Evolutionary conservation across 2,329 filamentous ascomycete species (phyloP).

Genomic region (Fusarium pininemorale): DNA sequence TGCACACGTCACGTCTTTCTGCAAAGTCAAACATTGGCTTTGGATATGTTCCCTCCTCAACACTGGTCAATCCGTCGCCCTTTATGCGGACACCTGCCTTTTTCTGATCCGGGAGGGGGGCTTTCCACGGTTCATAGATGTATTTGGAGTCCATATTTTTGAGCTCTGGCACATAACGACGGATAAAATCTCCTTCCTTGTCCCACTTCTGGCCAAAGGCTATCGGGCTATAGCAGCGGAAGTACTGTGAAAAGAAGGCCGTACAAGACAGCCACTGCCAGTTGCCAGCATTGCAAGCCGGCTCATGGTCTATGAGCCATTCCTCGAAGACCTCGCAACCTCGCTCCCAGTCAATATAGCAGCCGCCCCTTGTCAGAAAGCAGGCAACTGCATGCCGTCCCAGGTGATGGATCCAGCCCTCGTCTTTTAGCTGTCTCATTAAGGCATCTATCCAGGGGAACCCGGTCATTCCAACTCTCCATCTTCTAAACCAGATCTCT

Average conservation of each 20-base stretch:
- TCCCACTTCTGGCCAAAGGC: constrained; percentile 82
- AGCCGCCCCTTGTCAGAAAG: constrained; percentile 82
- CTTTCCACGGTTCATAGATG: constrained; percentile 84
- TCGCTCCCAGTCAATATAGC: constrained; percentile 82
- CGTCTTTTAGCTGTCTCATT: constrained; percentile 76
- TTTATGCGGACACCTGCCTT: constrained; percentile 71
- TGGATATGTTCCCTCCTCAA: constrained; percentile 66
- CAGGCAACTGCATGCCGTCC: constrained; percentile 82
- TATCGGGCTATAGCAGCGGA: constrained; percentile 74
- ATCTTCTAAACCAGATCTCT: constrained; percentile 73
- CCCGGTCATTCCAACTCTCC: constrained; percentile 74
- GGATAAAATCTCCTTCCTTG: constrained; percentile 70
- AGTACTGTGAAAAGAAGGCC: constrained; percentile 79
- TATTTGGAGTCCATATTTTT: constrained; percentile 69
- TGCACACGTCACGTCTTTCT: constrained; percentile 68
- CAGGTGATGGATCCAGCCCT: constrained; percentile 84
- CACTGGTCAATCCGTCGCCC: constrained; percentile 58
- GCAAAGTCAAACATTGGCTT: constrained; percentile 82
- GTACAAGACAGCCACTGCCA: constrained; percentile 83
- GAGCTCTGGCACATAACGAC: constrained; percentile 74
- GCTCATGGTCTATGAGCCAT: constrained; percentile 77
- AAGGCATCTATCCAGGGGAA: constrained; percentile 85
- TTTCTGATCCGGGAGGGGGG: constrained; percentile 73
- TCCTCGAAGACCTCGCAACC: constrained; percentile 83
- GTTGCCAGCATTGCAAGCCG: constrained; percentile 77